Base-by-base conservation (phyloP, 2,329 filamentous ascomycete genomes). In the Diaporthe nobilis region DNA sequence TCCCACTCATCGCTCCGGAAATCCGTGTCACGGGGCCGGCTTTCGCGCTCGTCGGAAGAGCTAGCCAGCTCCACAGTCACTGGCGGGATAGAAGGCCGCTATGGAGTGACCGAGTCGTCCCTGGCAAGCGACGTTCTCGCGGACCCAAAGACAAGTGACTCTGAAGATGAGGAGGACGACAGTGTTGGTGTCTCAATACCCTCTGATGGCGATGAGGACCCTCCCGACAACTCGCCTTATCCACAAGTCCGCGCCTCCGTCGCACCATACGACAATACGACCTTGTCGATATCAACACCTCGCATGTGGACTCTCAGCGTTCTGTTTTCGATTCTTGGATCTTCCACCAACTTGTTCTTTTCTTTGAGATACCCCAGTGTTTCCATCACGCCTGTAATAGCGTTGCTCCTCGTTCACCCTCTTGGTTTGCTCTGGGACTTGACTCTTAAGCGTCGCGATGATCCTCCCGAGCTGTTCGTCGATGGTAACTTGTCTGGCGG, bases 281-380 rank as follows among this genome's bases (percentile, higher is more conserved):
- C 91, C 4, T 85, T 96, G n/a, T 96, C 94, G 12, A 95, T 97
- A 81, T 95, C 94, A 83, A 96, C 94, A 7, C 94, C 94, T 51
- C 94, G 95, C 72, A 97, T 97, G 94, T 97, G 94, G 95, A 88
- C 88, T 44, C 84, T 97, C 25, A 95, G 94, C n/a, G 88, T 94
- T 49, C 82, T 97, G 13, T 97, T 97, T 83, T 93, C 94, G 12
- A 88, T 97, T 51, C 89, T 95, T 53, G 95, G 95, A 77, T 96
- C 94, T 63, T 94, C 94, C 2, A 95, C 94, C 49, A 97, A 97
- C 83, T 86, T 97, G 55, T 97, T 97, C 86, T 98, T 97, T 87
- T 96, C 94, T 49, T 87, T 97, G 82, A 90, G 95, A 90, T 97
- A 97, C 88, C 95, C 95, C 39, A 97, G 95, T 83, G 94, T 97